Evolutionary conservation across 768 basidiomycete species (phyloP).

Genomic region (Rossbeevera mucosa): DNA sequence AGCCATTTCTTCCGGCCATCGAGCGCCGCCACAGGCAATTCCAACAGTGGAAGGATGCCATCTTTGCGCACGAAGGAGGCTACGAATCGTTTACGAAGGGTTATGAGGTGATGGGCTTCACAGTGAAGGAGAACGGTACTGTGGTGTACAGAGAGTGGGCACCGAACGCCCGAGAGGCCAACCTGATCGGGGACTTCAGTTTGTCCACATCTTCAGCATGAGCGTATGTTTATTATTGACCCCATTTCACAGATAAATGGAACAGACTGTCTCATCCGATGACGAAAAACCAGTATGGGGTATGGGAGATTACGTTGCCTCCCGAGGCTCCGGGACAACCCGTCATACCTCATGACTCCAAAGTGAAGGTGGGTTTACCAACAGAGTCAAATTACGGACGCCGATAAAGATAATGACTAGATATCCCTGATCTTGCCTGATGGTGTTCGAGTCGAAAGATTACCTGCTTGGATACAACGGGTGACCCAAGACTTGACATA

Average conservation of each 20-base stretch:
- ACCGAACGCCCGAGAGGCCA: constrained; percentile 78
- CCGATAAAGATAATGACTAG: constrained; percentile 36
- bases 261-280: constrained; percentile 80
- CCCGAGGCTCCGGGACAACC: constrained; percentile 62
- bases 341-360: constrained; percentile 91
- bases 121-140: constrained; percentile 58
- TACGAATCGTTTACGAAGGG: constrained; percentile 60
- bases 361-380: constrained; percentile 67
- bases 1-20: constrained; percentile 66
- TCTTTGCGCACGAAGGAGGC: constrained; percentile 80
- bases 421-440: constrained; percentile 85
- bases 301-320: constrained; percentile 83
- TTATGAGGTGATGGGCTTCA: constrained; percentile 65
- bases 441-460: constrained; percentile 80
- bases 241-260: constrained; percentile 67
- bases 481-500: constrained; percentile 90
- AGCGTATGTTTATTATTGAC: constrained; percentile 2
- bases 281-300: constrained; percentile 78
- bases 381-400: background rate
- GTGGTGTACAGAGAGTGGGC: constrained; percentile 96
- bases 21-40: constrained; percentile 63
- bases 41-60: constrained; percentile 70
- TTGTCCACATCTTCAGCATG: constrained; percentile 32
- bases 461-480: constrained; percentile 92
- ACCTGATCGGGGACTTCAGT: constrained; percentile 96